phyloP scores from a whole-genome alignment of 2,329 filamentous ascomycete genomes.

The Ilyonectria mors-panacis region DNA sequence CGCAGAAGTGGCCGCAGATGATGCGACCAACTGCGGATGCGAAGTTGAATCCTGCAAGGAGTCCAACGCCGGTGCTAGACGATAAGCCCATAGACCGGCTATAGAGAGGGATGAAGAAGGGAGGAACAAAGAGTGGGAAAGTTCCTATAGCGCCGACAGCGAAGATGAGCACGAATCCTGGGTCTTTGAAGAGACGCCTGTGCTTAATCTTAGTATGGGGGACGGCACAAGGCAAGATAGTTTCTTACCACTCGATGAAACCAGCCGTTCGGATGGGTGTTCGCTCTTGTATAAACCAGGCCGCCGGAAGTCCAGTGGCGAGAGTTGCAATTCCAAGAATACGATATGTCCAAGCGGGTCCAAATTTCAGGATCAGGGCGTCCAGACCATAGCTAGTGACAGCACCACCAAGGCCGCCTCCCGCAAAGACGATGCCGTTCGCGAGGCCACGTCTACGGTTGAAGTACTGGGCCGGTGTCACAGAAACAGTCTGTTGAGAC shows the following conservation, averaged over 20 bases:
- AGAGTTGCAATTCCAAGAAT: constrained; percentile 67
- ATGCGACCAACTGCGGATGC: constrained; percentile 72
- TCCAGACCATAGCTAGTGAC: constrained; percentile 66
- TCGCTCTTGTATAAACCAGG: constrained; percentile 67
- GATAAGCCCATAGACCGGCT: constrained; percentile 68
- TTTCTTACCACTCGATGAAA: constrained; percentile 65
- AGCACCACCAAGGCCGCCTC: constrained; percentile 70
- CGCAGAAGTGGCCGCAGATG: constrained; percentile 66
- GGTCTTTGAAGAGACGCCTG: constrained; percentile 66
- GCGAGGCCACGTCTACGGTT: constrained; percentile 66
- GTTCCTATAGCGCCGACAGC: constrained; percentile 68
- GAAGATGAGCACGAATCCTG: constrained; percentile 68
- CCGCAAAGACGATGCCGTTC: constrained; percentile 68
- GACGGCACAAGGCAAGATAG: background rate
- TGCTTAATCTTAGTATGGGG: background rate
- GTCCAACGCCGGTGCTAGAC: constrained; percentile 66
- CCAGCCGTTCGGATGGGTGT: constrained; percentile 23
- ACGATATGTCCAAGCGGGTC: constrained; percentile 66
- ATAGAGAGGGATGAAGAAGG: constrained; percentile 74
- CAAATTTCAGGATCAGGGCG: constrained; percentile 61
- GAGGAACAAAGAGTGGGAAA: constrained; percentile 73
- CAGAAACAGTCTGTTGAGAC: constrained; percentile 30
- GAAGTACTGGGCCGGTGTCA: constrained; percentile 66
- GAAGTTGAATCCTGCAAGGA: constrained; percentile 74
- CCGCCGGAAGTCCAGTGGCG: constrained; percentile 69